phyloP scores from a whole-genome alignment of 768 basidiomycete genomes.

The Tricholoma furcatifolium region DNA sequence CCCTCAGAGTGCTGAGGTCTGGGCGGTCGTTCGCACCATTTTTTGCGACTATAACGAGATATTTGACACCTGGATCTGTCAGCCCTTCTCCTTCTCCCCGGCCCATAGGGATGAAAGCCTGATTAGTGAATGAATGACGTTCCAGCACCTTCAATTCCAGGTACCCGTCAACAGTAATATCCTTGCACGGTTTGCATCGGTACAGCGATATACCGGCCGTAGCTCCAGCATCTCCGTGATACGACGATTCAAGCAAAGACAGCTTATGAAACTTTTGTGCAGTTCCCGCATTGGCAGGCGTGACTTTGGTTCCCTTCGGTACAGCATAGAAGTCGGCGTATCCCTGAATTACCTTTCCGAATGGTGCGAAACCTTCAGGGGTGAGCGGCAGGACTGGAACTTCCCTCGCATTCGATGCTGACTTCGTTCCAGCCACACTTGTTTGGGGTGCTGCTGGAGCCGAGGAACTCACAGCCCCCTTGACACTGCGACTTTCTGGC shows the following conservation, averaged over 20 bases:
- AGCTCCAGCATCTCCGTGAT: constrained; percentile 56
- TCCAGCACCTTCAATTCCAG: constrained; percentile 76
- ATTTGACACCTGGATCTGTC: constrained; percentile 49
- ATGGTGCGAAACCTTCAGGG: constrained; percentile 82
- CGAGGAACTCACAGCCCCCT: background rate
- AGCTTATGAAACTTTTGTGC: constrained; percentile 94
- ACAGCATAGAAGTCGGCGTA: constrained; percentile 67
- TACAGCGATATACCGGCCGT: constrained; percentile 80
- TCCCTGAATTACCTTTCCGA: constrained; percentile 90
- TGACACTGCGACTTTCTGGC: background rate
- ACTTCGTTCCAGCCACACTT: background rate
- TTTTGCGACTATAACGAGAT: constrained; percentile 85
- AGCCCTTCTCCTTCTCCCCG: constrained; percentile 47
- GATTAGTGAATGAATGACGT: constrained; percentile 86
- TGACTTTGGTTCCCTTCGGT: constrained; percentile 69
- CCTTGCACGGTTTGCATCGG: constrained; percentile 58
- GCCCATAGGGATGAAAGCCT: constrained; percentile 95
- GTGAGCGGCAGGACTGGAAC: constrained; percentile 73
- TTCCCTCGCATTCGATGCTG: constrained; percentile 13
- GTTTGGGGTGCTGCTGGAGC: constrained; percentile 3
- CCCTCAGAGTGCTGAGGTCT: constrained; percentile 69
- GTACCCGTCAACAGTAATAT: constrained; percentile 45
- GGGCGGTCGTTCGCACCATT: constrained; percentile 78
- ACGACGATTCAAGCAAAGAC: constrained; percentile 64
- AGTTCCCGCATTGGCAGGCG: constrained; percentile 85